phyloP scores from a whole-genome alignment of 495 filamentous ascomycete genomes.

The Penicillium malachiteum region DNA sequence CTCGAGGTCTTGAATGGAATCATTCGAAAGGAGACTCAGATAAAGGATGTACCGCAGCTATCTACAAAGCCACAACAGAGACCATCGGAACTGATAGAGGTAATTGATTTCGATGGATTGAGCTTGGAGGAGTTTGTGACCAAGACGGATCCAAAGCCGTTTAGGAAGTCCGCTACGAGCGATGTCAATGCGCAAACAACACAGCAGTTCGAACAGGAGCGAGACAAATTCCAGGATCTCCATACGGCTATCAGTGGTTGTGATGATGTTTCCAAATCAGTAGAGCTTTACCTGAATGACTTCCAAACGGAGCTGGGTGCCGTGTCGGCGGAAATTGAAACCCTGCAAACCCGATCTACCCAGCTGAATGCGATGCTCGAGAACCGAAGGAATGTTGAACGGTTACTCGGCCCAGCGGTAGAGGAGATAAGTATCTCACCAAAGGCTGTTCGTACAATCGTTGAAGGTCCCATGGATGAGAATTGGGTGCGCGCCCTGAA shows the following conservation, averaged over 20 bases:
- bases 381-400: conserved; percentile 87
- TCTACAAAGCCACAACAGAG: conserved; percentile 21
- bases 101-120: conserved; percentile 77
- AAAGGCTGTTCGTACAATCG: conserved; percentile 72
- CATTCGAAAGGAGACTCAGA: conserved; percentile 51
- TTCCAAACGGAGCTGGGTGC: conserved; percentile 89
- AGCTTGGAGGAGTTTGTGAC: conserved; percentile 70
- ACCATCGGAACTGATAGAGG: conserved; percentile 51
- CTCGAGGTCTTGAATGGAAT: conserved; percentile 70
- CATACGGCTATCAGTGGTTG: conserved; percentile 86
- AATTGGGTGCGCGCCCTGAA: conserved; percentile 81
- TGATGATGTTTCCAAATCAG: conserved; percentile 89
- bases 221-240: conserved; percentile 85
- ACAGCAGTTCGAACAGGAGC: conserved; percentile 84
- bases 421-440: conserved; percentile 90
- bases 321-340: conserved; percentile 94
- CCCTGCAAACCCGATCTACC: conserved; percentile 79
- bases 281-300: conserved; percentile 85
- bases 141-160: conserved; percentile 33
- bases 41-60: conserved; percentile 12
- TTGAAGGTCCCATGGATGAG: conserved; percentile 87
- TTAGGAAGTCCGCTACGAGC: conserved; percentile 36
- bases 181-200: conserved; percentile 64
- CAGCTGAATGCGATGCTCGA: conserved; percentile 83
- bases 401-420: conserved; percentile 81